Conservation (phyloP, 2,329 filamentous ascomycete species). For the Chaetoscypha palmicola region DNA sequence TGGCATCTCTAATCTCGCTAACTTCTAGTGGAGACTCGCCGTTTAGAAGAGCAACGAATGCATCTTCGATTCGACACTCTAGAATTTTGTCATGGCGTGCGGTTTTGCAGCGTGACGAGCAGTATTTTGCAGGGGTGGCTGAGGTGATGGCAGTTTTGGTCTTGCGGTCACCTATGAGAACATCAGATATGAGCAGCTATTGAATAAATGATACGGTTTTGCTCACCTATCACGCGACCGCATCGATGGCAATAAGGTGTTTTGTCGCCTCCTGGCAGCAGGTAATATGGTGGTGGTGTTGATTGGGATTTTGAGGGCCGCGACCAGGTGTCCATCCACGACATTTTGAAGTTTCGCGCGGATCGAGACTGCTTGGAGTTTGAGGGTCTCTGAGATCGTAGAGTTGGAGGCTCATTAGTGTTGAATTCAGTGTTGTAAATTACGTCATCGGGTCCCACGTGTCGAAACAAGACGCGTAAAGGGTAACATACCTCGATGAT, state of each 20-base stretch:
- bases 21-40: neutral
- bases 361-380: neutral
- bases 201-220: too few relatives aligned
- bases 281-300: conserved; percentile 47
- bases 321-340: conserved; percentile 8
- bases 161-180: conserved; percentile 1
- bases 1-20: neutral
- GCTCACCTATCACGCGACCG: conserved; percentile 45
- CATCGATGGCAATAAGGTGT: conserved; percentile 51
- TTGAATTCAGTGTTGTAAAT: too few relatives aligned
- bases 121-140: conserved; percentile 41
- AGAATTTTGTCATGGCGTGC: conserved; percentile 34
- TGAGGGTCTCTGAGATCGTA: too few relatives aligned
- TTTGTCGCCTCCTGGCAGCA: conserved; percentile 37
- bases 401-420: too few relatives aligned
- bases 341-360: conserved; percentile 1
- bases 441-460: too few relatives aligned
- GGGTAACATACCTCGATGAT: too few relatives aligned
- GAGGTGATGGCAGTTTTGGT: neutral
- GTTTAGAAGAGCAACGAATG: conserved; percentile 36
- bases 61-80: conserved; percentile 46
- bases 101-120: conserved; percentile 50
- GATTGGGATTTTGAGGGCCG: conserved; percentile 17
- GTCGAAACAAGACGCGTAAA: too few relatives aligned
- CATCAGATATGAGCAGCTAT: too few relatives aligned